These are phyloP conservation scores for Botrytis tulipae DNA, from an alignment of 2,329 filamentous ascomycete species.

Conservation along the genomic window DNA sequence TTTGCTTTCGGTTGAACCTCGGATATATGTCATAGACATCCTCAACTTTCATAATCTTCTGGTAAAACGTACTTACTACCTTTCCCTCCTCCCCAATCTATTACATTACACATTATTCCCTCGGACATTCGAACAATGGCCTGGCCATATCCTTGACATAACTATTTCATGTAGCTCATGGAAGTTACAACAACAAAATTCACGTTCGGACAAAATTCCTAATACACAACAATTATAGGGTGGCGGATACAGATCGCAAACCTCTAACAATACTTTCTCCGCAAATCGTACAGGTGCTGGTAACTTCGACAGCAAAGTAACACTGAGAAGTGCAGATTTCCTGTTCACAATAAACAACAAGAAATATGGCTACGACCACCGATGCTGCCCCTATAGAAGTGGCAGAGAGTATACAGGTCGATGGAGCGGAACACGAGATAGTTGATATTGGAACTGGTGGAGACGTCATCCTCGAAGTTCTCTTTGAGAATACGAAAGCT, in stretches of 20 bases:
- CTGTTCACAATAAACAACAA: too few relatives aligned
- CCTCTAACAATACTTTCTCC: background rate
- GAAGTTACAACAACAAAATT: slow-evolving; percentile 13
- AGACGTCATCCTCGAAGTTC: slow-evolving; percentile 64
- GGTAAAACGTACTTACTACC: background rate
- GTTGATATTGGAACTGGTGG: slow-evolving; percentile 56
- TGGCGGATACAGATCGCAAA: background rate
- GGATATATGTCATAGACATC: background rate
- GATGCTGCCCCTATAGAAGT: background rate
- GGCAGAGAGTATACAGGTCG: slow-evolving; percentile 26
- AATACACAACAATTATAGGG: background rate
- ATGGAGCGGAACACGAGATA: slow-evolving; percentile 36
- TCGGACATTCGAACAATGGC: slow-evolving; percentile 28
- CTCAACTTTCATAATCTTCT: background rate
- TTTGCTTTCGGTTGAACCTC: slow-evolving; percentile 11
- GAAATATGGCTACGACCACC: background rate
- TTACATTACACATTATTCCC: background rate
- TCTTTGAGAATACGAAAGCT: slow-evolving; percentile 58
- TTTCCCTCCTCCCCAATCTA: background rate
- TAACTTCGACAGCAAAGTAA: background rate
- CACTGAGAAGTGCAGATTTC: background rate
- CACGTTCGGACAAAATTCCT: background rate
- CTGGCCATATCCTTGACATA: slow-evolving; percentile 38
- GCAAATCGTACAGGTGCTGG: background rate
- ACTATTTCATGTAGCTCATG: slow-evolving; percentile 5